Percentiles rank a stretch among this genome's conserved stretches.
These are phyloP conservation scores for Hypericum perforatum DNA, from an alignment of 345 rosid species.

Conservation along the genomic window DNA sequence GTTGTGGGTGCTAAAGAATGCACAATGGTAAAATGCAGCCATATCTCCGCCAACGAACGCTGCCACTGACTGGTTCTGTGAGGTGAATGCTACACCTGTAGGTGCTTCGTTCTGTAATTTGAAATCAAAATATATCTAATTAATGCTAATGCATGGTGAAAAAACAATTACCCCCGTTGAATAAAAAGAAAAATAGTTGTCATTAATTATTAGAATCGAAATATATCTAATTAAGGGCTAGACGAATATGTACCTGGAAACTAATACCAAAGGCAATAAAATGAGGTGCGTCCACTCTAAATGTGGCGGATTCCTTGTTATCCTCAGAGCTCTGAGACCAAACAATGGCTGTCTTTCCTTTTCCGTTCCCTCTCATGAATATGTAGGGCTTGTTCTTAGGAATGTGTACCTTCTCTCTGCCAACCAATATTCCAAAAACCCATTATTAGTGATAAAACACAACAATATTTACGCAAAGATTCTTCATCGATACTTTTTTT, in stretches of 20 bases:
- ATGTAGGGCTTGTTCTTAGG: constrained; percentile 63
- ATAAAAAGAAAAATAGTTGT: no score
- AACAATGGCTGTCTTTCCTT: constrained; percentile 51
- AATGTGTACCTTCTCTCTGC: constrained; percentile 66
- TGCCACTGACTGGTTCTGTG: constrained; percentile 93
- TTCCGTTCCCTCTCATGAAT: constrained; percentile 94
- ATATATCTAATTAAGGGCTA: background rate
- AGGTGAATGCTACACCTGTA: constrained; percentile 71
- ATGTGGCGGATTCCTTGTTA: constrained; percentile 71
- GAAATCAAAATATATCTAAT: no score
- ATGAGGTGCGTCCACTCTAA: constrained; percentile 50
- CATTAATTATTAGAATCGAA: no score
- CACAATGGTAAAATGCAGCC: constrained; percentile 82
- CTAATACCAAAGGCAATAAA: constrained; percentile 75
- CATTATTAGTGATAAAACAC: no score
- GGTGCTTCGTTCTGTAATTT: constrained; percentile 75
- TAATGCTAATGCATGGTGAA: no score
- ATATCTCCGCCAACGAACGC: constrained; percentile 72
- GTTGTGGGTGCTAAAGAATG: constrained; percentile 80
- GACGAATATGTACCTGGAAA: constrained; percentile 40
- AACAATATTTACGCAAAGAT: no score
- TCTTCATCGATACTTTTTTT: no score
- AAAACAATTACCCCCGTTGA: no score
- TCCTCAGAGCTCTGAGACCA: constrained; percentile 48
- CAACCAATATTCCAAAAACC: background rate